Conservation (phyloP, 2,329 filamentous ascomycete species). For the Magnaporthiopsis poae region DNA sequence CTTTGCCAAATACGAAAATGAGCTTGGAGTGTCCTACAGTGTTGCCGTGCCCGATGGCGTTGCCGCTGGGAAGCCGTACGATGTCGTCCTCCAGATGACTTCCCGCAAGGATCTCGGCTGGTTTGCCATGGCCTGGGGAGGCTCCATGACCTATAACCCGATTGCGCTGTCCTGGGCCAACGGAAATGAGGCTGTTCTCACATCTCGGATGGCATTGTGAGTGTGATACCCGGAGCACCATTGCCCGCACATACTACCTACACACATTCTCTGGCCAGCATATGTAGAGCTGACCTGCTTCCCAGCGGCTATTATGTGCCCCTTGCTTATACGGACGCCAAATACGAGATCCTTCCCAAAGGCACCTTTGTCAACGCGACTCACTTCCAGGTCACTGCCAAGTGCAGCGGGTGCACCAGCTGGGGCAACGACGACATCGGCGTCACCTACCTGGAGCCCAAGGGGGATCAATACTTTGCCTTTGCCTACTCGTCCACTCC, state of each 20-base stretch:
- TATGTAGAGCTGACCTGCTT: no score
- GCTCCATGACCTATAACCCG: conserved; percentile 38
- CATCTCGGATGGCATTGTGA: conserved; percentile 35
- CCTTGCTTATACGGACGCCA: conserved; percentile 19
- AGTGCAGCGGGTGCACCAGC: conserved; percentile 31
- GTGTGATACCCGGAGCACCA: conserved; percentile 14
- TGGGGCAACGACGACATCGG: conserved; percentile 33
- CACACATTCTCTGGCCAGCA: background rate
- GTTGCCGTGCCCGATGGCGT: conserved; percentile 25
- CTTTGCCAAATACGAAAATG: conserved; percentile 31
- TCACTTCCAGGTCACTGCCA: conserved; percentile 30
- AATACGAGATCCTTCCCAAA: conserved; percentile 23
- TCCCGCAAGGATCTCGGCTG: conserved; percentile 35
- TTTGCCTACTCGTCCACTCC: conserved; percentile 29
- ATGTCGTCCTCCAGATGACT: conserved; percentile 31
- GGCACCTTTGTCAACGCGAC: conserved; percentile 30
- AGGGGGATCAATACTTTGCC: conserved; percentile 27
- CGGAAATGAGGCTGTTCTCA: conserved; percentile 29
- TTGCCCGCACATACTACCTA: background rate
- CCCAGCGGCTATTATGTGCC: conserved; percentile 27
- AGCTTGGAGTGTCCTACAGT: conserved; percentile 26
- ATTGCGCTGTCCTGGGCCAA: conserved; percentile 35
- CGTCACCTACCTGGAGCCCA: conserved; percentile 27
- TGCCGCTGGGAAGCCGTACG: conserved; percentile 18
- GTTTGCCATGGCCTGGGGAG: conserved; percentile 40